These are phyloP conservation scores for Microsporum canis DNA, from an alignment of 2,329 filamentous ascomycete species.

Conservation along the genomic window DNA sequence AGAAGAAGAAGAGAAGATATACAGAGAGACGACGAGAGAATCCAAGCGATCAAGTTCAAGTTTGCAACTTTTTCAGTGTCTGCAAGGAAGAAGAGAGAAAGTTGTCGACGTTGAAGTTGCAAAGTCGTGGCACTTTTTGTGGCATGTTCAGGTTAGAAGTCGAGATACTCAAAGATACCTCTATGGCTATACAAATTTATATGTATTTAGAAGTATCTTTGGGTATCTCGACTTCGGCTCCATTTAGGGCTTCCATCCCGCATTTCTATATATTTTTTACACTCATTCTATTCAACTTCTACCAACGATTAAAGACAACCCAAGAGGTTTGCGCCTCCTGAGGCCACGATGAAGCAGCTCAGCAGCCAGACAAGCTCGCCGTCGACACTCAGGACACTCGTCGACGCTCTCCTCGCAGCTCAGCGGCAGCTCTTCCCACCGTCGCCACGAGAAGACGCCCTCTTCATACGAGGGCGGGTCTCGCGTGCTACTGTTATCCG, in stretches of 20 bases:
- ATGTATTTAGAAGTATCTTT: background rate
- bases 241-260: background rate
- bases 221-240: background rate
- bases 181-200: too few relatives aligned
- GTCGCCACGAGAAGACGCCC: conserved; percentile 5
- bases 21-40: background rate
- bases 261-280: background rate
- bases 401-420: background rate
- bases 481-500: too few relatives aligned
- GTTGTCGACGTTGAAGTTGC: too few relatives aligned
- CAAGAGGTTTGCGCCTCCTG: background rate
- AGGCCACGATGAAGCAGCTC: background rate
- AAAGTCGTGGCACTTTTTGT: too few relatives aligned
- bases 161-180: background rate
- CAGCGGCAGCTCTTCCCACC: background rate
- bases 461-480: background rate
- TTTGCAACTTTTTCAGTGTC: too few relatives aligned
- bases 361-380: background rate
- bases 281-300: background rate
- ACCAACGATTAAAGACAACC: too few relatives aligned
- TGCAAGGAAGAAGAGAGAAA: too few relatives aligned
- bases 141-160: too few relatives aligned
- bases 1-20: background rate
- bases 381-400: background rate
- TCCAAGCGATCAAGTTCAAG: too few relatives aligned